These are phyloP conservation scores for Plasmodium sp. DNA, from an alignment of 169 alveolate genomes.

Conservation along the genomic window DNA sequence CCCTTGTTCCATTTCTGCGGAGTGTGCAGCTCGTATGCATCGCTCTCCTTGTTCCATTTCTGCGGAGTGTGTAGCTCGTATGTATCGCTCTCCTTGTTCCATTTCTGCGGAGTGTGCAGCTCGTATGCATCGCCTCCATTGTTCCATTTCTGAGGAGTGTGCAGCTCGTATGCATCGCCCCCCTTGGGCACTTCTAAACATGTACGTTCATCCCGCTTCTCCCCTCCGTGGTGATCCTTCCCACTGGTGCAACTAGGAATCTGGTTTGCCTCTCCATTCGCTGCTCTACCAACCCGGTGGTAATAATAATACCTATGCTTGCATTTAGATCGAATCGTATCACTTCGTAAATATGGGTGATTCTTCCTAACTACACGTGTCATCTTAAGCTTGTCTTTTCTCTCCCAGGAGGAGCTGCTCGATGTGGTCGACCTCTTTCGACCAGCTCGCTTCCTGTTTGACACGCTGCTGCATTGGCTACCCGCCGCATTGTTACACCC, in stretches of 20 bases:
- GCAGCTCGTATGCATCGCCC: background rate
- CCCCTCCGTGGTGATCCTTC: background rate
- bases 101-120: background rate
- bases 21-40: background rate
- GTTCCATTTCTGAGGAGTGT: background rate
- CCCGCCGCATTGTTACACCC: background rate
- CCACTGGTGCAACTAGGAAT: background rate
- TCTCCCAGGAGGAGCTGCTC: conserved; percentile 5
- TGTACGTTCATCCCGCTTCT: background rate
- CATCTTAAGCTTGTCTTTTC: background rate
- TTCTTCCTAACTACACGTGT: background rate
- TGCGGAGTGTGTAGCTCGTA: background rate
- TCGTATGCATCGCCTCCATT: background rate
- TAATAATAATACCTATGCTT: background rate
- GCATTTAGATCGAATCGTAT: background rate
- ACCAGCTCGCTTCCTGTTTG: background rate
- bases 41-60: too few relatives aligned
- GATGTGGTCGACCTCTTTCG: background rate
- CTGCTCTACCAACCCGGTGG: background rate
- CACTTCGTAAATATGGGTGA: background rate
- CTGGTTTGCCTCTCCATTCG: background rate
- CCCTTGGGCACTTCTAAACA: background rate
- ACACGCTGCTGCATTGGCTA: background rate
- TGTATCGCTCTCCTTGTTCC: background rate
- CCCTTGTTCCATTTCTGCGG: background rate